Evolutionary conservation across 2,329 filamentous ascomycete genomes (phyloP).

Genomic region (Penicillium sp.): DNA sequence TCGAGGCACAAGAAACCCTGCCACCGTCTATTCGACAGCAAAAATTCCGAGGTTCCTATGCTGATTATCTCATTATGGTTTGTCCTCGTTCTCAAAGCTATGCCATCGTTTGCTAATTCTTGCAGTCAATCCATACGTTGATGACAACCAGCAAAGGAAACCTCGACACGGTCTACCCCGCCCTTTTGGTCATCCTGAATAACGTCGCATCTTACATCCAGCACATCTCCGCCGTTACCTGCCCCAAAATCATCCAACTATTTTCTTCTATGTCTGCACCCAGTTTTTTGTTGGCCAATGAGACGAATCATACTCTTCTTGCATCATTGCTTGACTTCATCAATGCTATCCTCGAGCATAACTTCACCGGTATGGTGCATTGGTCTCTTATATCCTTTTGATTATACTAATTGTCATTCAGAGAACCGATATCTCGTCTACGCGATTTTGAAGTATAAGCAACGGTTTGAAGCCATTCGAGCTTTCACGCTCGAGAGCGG

Average conservation of each 20-base stretch:
- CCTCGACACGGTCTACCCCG: slow-evolving; percentile 86
- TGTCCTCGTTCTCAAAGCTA: slow-evolving; percentile 1
- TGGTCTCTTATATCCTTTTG: neutral
- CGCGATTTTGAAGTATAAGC: slow-evolving; percentile 74
- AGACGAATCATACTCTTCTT: slow-evolving; percentile 81
- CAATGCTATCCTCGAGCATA: slow-evolving; percentile 85
- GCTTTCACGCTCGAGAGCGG: slow-evolving; percentile 90
- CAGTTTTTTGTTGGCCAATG: slow-evolving; percentile 87
- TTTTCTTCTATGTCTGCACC: slow-evolving; percentile 92
- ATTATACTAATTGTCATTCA: slow-evolving; percentile 36
- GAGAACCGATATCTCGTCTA: slow-evolving; percentile 82
- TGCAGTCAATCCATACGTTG: slow-evolving; percentile 81
- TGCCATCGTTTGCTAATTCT: slow-evolving; percentile 23
- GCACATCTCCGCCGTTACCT: slow-evolving; percentile 70
- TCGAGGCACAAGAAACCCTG: slow-evolving; percentile 84
- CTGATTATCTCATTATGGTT: slow-evolving; percentile 88
- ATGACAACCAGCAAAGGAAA: slow-evolving; percentile 90
- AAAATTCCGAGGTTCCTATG: slow-evolving; percentile 86
- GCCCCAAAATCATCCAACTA: slow-evolving; percentile 80
- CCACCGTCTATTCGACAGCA: slow-evolving; percentile 77
- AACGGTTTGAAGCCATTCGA: slow-evolving; percentile 79
- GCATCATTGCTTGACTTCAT: slow-evolving; percentile 82
- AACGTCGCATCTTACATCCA: slow-evolving; percentile 87
- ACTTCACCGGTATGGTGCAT: slow-evolving; percentile 66
- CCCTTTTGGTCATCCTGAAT: slow-evolving; percentile 86